Conservation (phyloP, 768 basidiomycete genomes). For the Boletus rubescentipes region DNA sequence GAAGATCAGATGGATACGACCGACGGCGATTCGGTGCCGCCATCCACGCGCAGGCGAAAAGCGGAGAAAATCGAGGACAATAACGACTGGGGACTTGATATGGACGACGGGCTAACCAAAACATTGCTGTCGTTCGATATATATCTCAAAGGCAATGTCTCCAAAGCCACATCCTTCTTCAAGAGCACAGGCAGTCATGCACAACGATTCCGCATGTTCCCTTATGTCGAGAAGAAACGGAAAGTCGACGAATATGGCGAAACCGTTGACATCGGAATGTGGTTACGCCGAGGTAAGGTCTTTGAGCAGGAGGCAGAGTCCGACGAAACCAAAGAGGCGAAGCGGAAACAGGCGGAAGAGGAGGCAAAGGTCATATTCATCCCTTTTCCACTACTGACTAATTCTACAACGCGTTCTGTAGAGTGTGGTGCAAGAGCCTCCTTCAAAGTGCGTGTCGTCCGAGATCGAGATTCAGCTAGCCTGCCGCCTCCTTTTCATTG, state of each 20-base stretch:
- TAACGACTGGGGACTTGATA: constrained; percentile 69
- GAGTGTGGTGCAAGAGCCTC: constrained; percentile 79
- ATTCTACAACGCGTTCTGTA: constrained; percentile 31
- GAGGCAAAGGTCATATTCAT: constrained; percentile 59
- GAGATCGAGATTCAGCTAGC: constrained; percentile 76
- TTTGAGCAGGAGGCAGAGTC: constrained; percentile 88
- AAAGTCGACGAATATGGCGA: constrained; percentile 96
- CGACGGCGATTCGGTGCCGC: constrained; percentile 31
- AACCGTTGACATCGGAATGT: constrained; percentile 91
- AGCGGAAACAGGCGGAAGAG: constrained; percentile 65
- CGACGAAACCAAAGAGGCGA: constrained; percentile 74
- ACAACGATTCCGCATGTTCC: constrained; percentile 95
- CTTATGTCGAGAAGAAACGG: constrained; percentile 89
- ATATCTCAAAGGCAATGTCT: constrained; percentile 94
- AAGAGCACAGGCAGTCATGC: constrained; percentile 68
- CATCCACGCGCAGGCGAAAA: constrained; percentile 38
- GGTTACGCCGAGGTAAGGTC: constrained; percentile 88
- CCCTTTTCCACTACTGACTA: neutral
- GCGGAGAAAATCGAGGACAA: constrained; percentile 50
- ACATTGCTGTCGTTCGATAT: constrained; percentile 90
- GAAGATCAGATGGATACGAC: constrained; percentile 48
- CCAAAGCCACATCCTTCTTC: constrained; percentile 84
- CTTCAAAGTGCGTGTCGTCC: constrained; percentile 85
- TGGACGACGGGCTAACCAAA: constrained; percentile 72
- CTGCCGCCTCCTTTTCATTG: constrained; percentile 87